Conservation (phyloP, 768 basidiomycete species). For the Pulveroboletus sp. region DNA sequence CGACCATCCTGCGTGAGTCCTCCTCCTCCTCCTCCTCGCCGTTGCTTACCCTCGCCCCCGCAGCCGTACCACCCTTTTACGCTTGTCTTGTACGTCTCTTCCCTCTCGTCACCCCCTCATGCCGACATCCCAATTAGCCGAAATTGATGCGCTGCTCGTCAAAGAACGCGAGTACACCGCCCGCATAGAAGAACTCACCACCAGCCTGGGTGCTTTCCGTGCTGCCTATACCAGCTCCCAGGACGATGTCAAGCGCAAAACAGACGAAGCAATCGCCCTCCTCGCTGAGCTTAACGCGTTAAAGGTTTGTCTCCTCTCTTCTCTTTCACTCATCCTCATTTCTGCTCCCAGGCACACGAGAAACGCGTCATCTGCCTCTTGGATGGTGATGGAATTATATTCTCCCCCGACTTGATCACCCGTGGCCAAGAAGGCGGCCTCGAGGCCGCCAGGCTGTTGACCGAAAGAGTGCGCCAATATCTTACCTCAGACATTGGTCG, state of each 20-base stretch:
- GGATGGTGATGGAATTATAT: constrained; percentile 64
- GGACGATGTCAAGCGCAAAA: constrained; percentile 16
- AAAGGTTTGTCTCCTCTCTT: constrained; percentile 16
- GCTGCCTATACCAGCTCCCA: constrained; percentile 24
- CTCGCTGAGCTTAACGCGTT: constrained; percentile 25
- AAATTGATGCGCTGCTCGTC: constrained; percentile 24
- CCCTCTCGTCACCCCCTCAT: not conserved
- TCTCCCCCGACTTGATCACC: constrained; percentile 46
- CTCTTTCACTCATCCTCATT: not conserved
- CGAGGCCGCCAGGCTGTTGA: constrained; percentile 47
- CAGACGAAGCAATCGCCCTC: constrained; percentile 9
- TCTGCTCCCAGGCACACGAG: constrained; percentile 20
- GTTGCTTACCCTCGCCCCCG: not conserved
- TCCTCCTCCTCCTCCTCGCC: fast-evolving
- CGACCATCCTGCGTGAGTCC: constrained; percentile 15
- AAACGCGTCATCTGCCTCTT: constrained; percentile 44
- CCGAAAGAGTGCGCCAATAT: constrained; percentile 26
- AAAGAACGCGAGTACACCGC: constrained; percentile 21
- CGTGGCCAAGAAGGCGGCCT: constrained; percentile 57
- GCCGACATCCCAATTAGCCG: constrained; percentile 16
- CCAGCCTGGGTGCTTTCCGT: constrained; percentile 22
- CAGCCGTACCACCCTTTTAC: constrained; percentile 6
- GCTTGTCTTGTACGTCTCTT: constrained; percentile 6
- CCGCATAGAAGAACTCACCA: constrained; percentile 22
- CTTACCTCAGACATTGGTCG: constrained; percentile 18